Conservation (phyloP, 1,284 basidiomycete species). For the Boletellus sp. region DNA sequence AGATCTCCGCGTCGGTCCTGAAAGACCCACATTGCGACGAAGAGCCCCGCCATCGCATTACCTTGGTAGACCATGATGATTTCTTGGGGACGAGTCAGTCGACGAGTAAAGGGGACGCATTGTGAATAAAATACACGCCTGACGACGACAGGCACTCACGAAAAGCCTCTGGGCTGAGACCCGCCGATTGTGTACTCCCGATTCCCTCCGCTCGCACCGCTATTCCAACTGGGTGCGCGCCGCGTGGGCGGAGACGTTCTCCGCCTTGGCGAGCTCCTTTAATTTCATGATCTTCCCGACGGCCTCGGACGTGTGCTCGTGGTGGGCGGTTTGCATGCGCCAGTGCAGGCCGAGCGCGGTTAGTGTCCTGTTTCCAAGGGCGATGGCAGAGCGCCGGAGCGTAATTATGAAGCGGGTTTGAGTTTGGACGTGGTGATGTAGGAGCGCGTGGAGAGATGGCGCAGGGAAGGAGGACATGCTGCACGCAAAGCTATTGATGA, state of each 20-base stretch:
- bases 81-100: too few species aligned
- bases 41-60: too few species aligned
- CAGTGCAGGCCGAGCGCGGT: constrained; percentile 76
- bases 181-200: constrained; percentile 61
- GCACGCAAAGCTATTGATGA: constrained; percentile 6
- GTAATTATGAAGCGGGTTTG: constrained; percentile 81
- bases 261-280: constrained; percentile 85
- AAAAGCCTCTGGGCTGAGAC: constrained; percentile 18
- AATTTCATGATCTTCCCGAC: constrained; percentile 81
- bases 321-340: constrained; percentile 80
- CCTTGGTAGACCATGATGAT: too few species aligned
- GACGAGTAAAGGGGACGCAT: constrained; percentile 1
- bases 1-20: not conserved
- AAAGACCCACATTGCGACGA: too few species aligned
- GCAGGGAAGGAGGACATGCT: too few species aligned
- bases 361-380: constrained; percentile 75
- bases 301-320: constrained; percentile 64
- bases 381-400: constrained; percentile 77
- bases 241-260: constrained; percentile 66
- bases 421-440: constrained; percentile 27
- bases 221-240: constrained; percentile 67
- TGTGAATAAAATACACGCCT: not conserved
- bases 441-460: too few species aligned
- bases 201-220: constrained; percentile 58
- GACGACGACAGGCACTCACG: too few species aligned